Conservation (phyloP, 805 yeast genomes). For the Millerago galiae region DNA sequence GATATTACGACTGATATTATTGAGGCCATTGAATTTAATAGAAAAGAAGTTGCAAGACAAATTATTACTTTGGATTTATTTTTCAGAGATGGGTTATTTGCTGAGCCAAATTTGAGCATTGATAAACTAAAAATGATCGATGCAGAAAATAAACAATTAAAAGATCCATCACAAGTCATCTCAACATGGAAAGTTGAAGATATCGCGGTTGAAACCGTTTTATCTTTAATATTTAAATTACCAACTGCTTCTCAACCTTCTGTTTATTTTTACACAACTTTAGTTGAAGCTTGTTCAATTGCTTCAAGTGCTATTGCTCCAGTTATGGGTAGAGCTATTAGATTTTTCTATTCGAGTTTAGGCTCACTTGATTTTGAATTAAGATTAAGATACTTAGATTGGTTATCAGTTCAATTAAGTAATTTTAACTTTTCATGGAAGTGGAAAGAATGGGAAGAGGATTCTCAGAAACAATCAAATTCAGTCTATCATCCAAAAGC, state of each 20-base stretch:
- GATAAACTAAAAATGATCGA: slow-evolving; percentile 52
- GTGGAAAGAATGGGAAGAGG: slow-evolving; percentile 89
- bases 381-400: slow-evolving; percentile 66
- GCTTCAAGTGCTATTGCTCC: slow-evolving; percentile 86
- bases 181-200: slow-evolving; percentile 93
- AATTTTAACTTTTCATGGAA: slow-evolving; percentile 96
- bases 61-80: slow-evolving; percentile 66
- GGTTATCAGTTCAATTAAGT: slow-evolving; percentile 91
- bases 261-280: slow-evolving; percentile 76
- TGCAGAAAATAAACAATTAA: slow-evolving; percentile 31
- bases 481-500: slow-evolving; percentile 62
- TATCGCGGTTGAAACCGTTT: slow-evolving; percentile 73
- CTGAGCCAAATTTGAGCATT: slow-evolving; percentile 69
- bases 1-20: slow-evolving; percentile 74
- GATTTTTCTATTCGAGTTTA: slow-evolving; percentile 68
- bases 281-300: slow-evolving; percentile 82
- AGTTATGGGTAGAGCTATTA: slow-evolving; percentile 85
- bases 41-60: slow-evolving; percentile 81
- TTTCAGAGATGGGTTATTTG: slow-evolving; percentile 59
- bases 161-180: slow-evolving; percentile 11
- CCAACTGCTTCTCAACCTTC: slow-evolving; percentile 61
- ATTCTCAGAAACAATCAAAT: slow-evolving; percentile 39
- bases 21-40: slow-evolving; percentile 79
- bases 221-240: slow-evolving; percentile 69
- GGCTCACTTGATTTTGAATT: slow-evolving; percentile 71